Base-by-base conservation (phyloP, 2,329 filamentous ascomycete species). In the Neofusicoccum ribis region DNA sequence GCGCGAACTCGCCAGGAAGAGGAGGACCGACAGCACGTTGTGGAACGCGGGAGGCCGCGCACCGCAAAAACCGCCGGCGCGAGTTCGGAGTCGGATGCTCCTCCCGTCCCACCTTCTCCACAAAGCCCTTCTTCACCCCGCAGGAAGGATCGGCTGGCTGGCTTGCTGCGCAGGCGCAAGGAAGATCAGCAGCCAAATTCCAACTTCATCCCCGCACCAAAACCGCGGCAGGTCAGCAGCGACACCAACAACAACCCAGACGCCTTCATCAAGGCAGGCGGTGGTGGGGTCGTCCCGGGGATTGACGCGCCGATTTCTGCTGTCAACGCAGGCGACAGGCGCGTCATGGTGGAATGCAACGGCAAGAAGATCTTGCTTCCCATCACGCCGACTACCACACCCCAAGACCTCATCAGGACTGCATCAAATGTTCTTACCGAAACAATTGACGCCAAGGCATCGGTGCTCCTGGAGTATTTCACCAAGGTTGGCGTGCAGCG, bases 301-400 rank as follows among this genome's bases (percentile, higher is more conserved):
- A 88, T 84, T 49, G 92, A 96, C 80, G 91, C 91, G 23, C 93
- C 93, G 1, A 82, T 89, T 9, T 93, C 92, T 63, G 91, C 91
- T 14, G 89, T 90, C 66, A 96, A 96, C 78, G 86, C 90, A 67
- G 89, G 89, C 51, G 91, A 93, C 73, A 67, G 90, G 85, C 85
- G 85, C 69, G 91, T 96, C 17, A 82, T 86, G 39, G 87, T 97
- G 43, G 86, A 89, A 68, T 96, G 88, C 78, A 85, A 87, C 69
- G 88, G 90, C 65, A 86, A 86, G 12, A 88, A 85, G 1, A 86
- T 93, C 59, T 84, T 85, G 54, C 82, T 97, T n/a, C 86, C 89
- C 1, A 84, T 97, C 44, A 90, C 84, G 2, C 85, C 88, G 3
- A 88, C 90, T 2, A 97, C 93, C 0, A 93, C 89, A 1, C 84